Evolutionary conservation across 2,329 filamentous ascomycete genomes (phyloP), one percentile per base, ranked within the genome.

Genomic region (Aspergillus brasiliensis): DNA sequence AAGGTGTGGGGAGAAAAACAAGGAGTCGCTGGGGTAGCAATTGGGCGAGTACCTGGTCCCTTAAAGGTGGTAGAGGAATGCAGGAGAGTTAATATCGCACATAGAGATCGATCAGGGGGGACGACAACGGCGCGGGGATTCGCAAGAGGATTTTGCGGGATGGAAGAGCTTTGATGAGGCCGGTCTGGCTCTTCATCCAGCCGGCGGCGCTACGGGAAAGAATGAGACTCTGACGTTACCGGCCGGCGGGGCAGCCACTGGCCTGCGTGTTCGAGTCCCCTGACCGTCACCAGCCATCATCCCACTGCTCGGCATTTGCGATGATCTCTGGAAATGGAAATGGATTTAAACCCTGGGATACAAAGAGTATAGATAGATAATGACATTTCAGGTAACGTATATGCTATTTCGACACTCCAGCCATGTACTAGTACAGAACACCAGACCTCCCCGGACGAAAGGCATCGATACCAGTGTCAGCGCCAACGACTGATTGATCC

Each of bases 161-260:
- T 51, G 49, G 48, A 56, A 62, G 59, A 60, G 57, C 31, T 46
- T 54, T 44, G 44, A 19, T 44, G 49, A 58, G 56, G 44, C 44
- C 44, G 44, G 44, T 48, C 44, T 48, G 44, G 44, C 15, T 48
- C 31, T 34, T 34, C 44, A 48, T 48, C 44, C 44, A 48, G 23
- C 44, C 44, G 51, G 55, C 59, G 60, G 57, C 58, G 60, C 62
- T 60, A 63, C 64, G 64, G 57, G 61, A 34, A 31, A 34, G 28
- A 34, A 34, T n/a, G 31, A 61, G 57, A 47, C 66, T 67, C 65
- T 68, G 66, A 68, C 64, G 64, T 67, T 68, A 66, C 66, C 63
- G 62, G 51, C 60, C 61, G 61, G 66, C 66, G 66, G 66, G 66
- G 66, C 66, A 62, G 28, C 44, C 44, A 27, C 44, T 13, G 10